Evolutionary conservation across 2,329 filamentous ascomycete genomes (phyloP), one percentile per base, ranked within the genome.

Genomic region (Onygena corvina): DNA sequence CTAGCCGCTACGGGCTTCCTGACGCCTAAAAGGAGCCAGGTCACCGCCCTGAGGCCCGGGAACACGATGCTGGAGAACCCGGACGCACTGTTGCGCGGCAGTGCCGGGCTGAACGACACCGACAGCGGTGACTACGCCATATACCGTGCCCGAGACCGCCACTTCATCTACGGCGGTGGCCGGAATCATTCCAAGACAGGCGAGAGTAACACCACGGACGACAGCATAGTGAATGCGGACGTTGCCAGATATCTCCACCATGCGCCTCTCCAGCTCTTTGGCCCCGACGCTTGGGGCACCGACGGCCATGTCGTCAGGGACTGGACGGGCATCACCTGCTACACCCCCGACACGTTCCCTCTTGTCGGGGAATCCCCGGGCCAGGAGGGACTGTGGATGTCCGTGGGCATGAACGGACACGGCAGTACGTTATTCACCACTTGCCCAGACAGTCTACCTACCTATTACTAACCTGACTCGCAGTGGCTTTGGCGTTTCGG

Each of bases 331-430:
- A 38, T 38, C 34, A 38, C 34, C 34, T 38, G 34, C 18, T 38
- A 38, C 34, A 38, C 34, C 3, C 34, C 34, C 34, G 34, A 38
- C 34, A 38, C 34, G 16, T 38, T 38, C 34, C 34, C 34, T 38
- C 34, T 38, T 38, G 34, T 38, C 34, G 34, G 34, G 20, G 34
- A 38, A 38, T 38, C 34, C 34, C 34, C 34, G 16, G 34, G 34
- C 34, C 34, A 38, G 34, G 23, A 38, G 3, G 34, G 34, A 38
- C 23, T 38, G 16, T 38, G 34, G 34, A 38, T 38, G 34, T 38
- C 34, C 23, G 34, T 38, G 34, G 34, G 34, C 23, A 38, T 38
- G 34, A 38, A 38, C 23, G 34, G 34, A 21, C 34, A 38, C 23
- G 34, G 34, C 34, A 38, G 34, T 38, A 38, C 34, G 34, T 38